These are phyloP conservation scores for Pinus tabuliformis DNA, from an alignment of 75 land plant genomes.

Conservation along the genomic window DNA sequence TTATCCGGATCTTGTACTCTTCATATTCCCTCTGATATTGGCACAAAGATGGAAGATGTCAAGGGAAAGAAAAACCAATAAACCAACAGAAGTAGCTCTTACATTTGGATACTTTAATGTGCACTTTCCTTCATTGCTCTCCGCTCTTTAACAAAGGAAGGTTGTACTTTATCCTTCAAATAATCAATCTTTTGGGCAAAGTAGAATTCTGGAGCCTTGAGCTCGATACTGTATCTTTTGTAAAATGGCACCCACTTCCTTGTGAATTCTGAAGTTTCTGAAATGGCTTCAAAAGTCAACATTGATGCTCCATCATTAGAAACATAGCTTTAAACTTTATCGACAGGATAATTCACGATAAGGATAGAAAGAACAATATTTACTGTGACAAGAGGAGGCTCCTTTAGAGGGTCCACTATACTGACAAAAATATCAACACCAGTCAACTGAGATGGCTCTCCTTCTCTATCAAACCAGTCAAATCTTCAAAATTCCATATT, in stretches of 20 bases:
- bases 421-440: conserved; percentile 89
- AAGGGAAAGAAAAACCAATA: background rate
- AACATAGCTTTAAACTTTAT: conserved; percentile 92
- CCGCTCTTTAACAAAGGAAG: conserved; percentile 86
- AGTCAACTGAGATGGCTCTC: conserved; percentile 83
- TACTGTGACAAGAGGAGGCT: conserved; percentile 89
- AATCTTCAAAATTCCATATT: too few species aligned
- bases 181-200: conserved; percentile 92
- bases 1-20: conserved; percentile 78
- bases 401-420: conserved; percentile 97
- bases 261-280: conserved; percentile 91
- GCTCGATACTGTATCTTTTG: conserved; percentile 87
- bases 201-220: conserved; percentile 88
- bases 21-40: conserved; percentile 75
- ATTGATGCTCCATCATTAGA: conserved; percentile 95
- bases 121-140: conserved; percentile 79
- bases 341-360: conserved; percentile 90
- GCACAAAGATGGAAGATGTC: background rate
- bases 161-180: conserved; percentile 83
- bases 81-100: conserved; percentile 1
- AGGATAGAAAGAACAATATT: conserved; percentile 90
- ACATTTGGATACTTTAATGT: background rate
- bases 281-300: conserved; percentile 85
- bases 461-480: conserved; percentile 77
- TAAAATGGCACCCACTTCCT: conserved; percentile 94